Conservation (phyloP, 148 eudicot genomes). For the Suaeda aralocaspica region DNA sequence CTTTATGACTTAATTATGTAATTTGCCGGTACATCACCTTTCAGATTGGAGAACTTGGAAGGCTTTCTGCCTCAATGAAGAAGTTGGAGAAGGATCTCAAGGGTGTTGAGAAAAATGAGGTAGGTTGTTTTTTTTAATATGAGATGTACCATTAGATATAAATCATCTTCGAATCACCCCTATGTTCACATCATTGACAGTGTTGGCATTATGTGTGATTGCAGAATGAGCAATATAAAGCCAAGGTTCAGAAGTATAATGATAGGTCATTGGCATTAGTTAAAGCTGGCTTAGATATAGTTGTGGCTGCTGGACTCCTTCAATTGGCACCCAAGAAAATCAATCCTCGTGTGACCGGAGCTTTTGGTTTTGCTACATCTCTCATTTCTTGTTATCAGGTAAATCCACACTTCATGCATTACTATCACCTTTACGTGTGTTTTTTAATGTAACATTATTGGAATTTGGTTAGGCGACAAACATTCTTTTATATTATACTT, state of each 20-base stretch:
- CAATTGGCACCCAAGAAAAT: slow-evolving; percentile 90
- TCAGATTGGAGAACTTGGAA: slow-evolving; percentile 78
- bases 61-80: slow-evolving; percentile 83
- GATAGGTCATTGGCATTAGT: slow-evolving; percentile 79
- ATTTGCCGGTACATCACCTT: background rate
- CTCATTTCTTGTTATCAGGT: slow-evolving; percentile 99
- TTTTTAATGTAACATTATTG: no score
- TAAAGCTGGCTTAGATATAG: slow-evolving; percentile 75
- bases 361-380: slow-evolving; percentile 72
- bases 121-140: slow-evolving; percentile 26
- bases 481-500: background rate
- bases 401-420: background rate
- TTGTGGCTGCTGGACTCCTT: slow-evolving; percentile 89
- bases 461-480: background rate
- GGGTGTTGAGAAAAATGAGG: slow-evolving; percentile 61
- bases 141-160: background rate
- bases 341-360: slow-evolving; percentile 96
- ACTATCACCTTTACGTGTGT: no score
- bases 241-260: slow-evolving; percentile 64
- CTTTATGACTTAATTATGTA: background rate
- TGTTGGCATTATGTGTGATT: slow-evolving; percentile 14
- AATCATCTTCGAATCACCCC: background rate
- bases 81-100: slow-evolving; percentile 83
- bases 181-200: background rate
- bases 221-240: slow-evolving; percentile 73